These are phyloP conservation scores for Cadophora malorum DNA, from an alignment of 2,329 filamentous ascomycete species.

Conservation along the genomic window DNA sequence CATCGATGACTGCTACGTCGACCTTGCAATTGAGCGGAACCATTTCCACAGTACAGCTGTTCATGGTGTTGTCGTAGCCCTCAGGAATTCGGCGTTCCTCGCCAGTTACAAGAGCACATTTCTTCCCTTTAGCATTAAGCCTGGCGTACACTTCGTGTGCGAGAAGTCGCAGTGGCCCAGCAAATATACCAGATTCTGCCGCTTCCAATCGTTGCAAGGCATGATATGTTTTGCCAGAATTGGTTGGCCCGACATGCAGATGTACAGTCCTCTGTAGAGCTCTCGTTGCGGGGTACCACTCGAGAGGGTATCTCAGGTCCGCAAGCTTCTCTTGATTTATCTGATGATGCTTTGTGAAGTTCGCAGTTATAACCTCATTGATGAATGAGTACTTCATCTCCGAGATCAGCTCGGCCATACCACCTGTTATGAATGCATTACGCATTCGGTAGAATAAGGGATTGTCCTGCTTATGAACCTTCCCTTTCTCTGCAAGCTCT, in stretches of 20 bases:
- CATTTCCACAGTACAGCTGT: slow-evolving; percentile 96
- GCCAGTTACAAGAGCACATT: slow-evolving; percentile 85
- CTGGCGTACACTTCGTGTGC: slow-evolving; percentile 96
- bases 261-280: slow-evolving; percentile 82
- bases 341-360: slow-evolving; percentile 58
- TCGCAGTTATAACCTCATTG: slow-evolving; percentile 63
- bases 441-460: slow-evolving; percentile 51
- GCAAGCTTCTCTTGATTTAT: slow-evolving; percentile 65
- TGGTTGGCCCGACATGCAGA: slow-evolving; percentile 94
- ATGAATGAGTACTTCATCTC: slow-evolving; percentile 72
- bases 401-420: slow-evolving; percentile 56
- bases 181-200: slow-evolving; percentile 81
- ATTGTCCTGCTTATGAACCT: slow-evolving; percentile 30
- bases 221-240: slow-evolving; percentile 97
- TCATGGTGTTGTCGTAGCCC: slow-evolving; percentile 63
- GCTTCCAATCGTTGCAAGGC: slow-evolving; percentile 84
- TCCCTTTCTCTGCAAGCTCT: slow-evolving; percentile 27
- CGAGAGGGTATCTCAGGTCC: slow-evolving; percentile 86
- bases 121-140: slow-evolving; percentile 76
- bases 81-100: slow-evolving; percentile 81
- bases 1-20: slow-evolving; percentile 95
- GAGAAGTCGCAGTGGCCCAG: slow-evolving; percentile 84
- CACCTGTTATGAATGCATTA: slow-evolving; percentile 62
- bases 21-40: slow-evolving; percentile 55
- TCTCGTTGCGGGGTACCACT: slow-evolving; percentile 91